Evolutionary conservation across 495 filamentous ascomycete genomes (phyloP).

Genomic region (Choiromyces venosus): DNA sequence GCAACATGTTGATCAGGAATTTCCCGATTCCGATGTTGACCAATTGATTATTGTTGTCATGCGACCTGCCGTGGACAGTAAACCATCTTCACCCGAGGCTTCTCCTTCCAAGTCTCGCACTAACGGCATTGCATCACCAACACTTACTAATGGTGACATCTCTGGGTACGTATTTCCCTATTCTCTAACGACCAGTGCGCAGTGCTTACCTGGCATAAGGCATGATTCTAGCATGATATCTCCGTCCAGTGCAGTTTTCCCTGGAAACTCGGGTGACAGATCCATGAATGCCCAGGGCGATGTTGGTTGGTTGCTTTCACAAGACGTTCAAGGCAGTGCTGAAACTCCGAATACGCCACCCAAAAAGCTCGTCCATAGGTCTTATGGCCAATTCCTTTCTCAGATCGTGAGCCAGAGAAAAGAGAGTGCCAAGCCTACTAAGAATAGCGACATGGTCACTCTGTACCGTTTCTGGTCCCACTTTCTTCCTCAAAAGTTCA

Average conservation of each 20-base stretch:
- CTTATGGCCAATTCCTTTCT: constrained; percentile 53
- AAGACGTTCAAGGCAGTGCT: constrained; percentile 12
- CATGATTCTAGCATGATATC: constrained; percentile 18
- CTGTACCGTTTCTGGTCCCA: constrained; percentile 77
- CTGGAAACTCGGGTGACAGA: background rate
- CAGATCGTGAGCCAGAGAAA: constrained; percentile 55
- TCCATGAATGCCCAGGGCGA: constrained; percentile 10
- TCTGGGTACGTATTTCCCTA: constrained; percentile 22
- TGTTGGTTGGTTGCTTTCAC: constrained; percentile 32
- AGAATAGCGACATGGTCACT: constrained; percentile 58
- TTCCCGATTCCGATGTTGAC: constrained; percentile 32
- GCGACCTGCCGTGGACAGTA: constrained; percentile 23
- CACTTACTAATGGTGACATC: constrained; percentile 22
- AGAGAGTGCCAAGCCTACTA: constrained; percentile 47
- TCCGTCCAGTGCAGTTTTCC: background rate
- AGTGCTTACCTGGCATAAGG: background rate
- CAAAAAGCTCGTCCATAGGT: constrained; percentile 47
- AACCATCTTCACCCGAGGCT: constrained; percentile 19
- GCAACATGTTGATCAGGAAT: constrained; percentile 23
- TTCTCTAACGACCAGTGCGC: background rate
- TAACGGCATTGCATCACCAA: constrained; percentile 11
- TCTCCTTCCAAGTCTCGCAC: constrained; percentile 23
- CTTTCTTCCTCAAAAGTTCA: constrained; percentile 69
- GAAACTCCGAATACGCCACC: background rate
- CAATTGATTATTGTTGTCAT: constrained; percentile 39